phyloP scores from a whole-genome alignment of 345 rosid species.

The Alliaria petiolata region DNA sequence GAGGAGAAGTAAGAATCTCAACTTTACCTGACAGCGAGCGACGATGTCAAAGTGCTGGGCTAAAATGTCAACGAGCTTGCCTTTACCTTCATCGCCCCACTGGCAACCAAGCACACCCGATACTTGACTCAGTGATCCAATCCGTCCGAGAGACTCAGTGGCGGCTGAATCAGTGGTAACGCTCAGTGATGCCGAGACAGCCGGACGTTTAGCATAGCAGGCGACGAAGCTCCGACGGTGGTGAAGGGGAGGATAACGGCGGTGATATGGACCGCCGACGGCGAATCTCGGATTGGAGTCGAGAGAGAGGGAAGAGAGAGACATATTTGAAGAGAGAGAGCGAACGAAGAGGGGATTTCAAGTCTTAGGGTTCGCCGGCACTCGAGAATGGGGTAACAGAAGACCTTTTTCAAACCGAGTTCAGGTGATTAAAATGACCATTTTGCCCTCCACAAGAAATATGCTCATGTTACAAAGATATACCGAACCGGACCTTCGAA shows the following conservation, averaged over 20 bases:
- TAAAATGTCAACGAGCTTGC: slow-evolving; percentile 92
- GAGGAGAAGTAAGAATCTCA: background rate
- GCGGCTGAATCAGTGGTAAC: slow-evolving; percentile 41
- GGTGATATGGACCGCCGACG: background rate
- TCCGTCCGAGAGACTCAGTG: slow-evolving; percentile 40
- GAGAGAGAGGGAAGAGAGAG: slow-evolving; percentile 36
- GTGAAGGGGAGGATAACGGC: slow-evolving; percentile 20
- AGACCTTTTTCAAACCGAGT: slow-evolving; percentile 24
- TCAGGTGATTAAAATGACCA: background rate
- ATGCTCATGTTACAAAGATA: too few species aligned
- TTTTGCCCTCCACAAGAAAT: too few species aligned
- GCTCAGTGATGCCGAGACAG: slow-evolving; percentile 43
- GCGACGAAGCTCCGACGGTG: slow-evolving; percentile 37
- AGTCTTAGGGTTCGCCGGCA: slow-evolving; percentile 35
- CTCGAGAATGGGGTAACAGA: slow-evolving; percentile 1
- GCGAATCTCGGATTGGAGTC: slow-evolving; percentile 30
- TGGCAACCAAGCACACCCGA: slow-evolving; percentile 89
- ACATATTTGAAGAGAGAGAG: slow-evolving; percentile 25
- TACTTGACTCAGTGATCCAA: slow-evolving; percentile 77
- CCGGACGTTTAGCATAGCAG: slow-evolving; percentile 33
- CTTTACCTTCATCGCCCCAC: slow-evolving; percentile 99
- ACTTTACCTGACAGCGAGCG: slow-evolving; percentile 90
- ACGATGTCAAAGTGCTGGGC: slow-evolving; percentile 89
- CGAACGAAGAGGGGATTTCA: too few species aligned
- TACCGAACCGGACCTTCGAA: too few species aligned